A percentile compares a stretch with the other conserved stretches of the same genome.
These are phyloP conservation scores for Pseudotulostoma volvatum DNA, from an alignment of 495 filamentous ascomycete species.

Conservation along the genomic window DNA sequence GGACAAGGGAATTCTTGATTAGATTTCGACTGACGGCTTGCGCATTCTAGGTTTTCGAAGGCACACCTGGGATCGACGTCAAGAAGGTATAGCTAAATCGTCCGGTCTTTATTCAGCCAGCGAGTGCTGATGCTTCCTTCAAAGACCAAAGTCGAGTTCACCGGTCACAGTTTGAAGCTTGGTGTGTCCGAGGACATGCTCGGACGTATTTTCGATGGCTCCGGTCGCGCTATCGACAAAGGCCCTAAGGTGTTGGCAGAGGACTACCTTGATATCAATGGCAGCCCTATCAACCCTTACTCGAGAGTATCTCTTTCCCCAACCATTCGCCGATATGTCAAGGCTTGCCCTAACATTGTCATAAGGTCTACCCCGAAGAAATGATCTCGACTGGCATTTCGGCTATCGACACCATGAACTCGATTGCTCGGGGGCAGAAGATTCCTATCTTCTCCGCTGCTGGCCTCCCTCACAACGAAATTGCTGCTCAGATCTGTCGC, in stretches of 20 bases:
- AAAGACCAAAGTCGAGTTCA: slow-evolving; percentile 91
- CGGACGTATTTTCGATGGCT: slow-evolving; percentile 96
- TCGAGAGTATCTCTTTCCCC: slow-evolving; percentile 81
- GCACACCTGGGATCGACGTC: slow-evolving; percentile 91
- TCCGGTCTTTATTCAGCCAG: no score
- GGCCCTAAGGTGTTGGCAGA: slow-evolving; percentile 96
- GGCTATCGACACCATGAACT: slow-evolving; percentile 99
- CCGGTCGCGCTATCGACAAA: slow-evolving; percentile 93
- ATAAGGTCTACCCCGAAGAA: slow-evolving; percentile 90
- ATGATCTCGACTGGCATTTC: slow-evolving; percentile 99
- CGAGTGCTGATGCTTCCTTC: slow-evolving; percentile 9
- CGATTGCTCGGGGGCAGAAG: slow-evolving; percentile 97
- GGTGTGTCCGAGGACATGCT: slow-evolving; percentile 99
- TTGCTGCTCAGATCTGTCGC: slow-evolving; percentile 92
- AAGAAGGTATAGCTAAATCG: slow-evolving; percentile 55
- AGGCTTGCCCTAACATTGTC: slow-evolving; percentile 12
- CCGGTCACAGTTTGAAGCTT: slow-evolving; percentile 89
- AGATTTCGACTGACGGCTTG: no score
- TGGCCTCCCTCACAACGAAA: slow-evolving; percentile 97
- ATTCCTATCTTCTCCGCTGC: slow-evolving; percentile 99
- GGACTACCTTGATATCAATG: slow-evolving; percentile 98
- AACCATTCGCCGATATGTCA: slow-evolving; percentile 13
- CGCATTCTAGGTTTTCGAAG: slow-evolving; percentile 97
- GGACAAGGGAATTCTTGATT: slow-evolving; percentile 5
- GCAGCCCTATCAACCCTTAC: slow-evolving; percentile 97